Evolutionary conservation across 768 basidiomycete species (phyloP), one percentile per base, ranked within the genome.

Genomic region (Suillus americanus): DNA sequence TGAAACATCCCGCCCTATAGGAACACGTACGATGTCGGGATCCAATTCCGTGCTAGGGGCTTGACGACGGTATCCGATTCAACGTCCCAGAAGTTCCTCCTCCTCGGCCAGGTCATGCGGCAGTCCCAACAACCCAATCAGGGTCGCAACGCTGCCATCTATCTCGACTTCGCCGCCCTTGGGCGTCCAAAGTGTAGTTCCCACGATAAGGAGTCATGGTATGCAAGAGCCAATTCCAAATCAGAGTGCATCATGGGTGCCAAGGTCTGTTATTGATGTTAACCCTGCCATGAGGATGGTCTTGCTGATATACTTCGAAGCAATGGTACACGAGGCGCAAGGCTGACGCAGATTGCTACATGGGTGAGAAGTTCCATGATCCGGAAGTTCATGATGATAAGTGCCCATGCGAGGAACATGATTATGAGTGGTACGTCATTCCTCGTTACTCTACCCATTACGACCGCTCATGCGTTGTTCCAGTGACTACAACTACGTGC

Each of bases 281-380:
- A 18, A 16, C 20, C 37, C 2, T 43, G 25, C 12, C 3, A 56
- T 13, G 28, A 25, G 3, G 30, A 13, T 20, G 18, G 12, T 25
- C 30, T 43, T 12, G 54, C 35, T 60, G 38, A 50, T 30, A 23
- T 41, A 25, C 9, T 43, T 8, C 16, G 40, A 23, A 96, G 93
- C 97, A 99, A 91, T 98, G 91, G 89, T 99, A 97, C 75, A 82
- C 77, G 61, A 86, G 97, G 25, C 84, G 95, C 73, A 99, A 94
- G 77, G 74, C 84, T 0, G 83, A 91, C 62, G 92, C 89, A 2
- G 81, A 94, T 62, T 99, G 97, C 69, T 97, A 92, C 67, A 89
- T 99, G 16, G 94, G 92, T 0, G 81, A 95, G 62, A 94, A 97
- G 77, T 99, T 91, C 79, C 77, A 82, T 38, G 96, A 97, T 71